Evolutionary conservation across 1,139 yeast genomes (phyloP).

Genomic region (Kodamaea anthophila): DNA sequence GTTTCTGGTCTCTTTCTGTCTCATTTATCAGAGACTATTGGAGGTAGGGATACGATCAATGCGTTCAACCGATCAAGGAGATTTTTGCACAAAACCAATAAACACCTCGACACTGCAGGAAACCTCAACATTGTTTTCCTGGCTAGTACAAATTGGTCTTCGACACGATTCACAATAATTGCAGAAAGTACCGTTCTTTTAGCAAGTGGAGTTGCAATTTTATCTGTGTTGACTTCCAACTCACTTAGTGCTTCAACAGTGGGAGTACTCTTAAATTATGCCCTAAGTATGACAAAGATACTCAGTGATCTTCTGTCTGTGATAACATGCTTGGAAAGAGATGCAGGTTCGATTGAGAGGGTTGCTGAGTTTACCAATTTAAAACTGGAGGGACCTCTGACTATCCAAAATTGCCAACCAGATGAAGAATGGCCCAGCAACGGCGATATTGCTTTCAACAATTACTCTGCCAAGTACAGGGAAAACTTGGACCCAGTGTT

Average conservation of each 20-base stretch:
- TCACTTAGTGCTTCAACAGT: constrained; percentile 26
- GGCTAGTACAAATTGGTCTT: constrained; percentile 33
- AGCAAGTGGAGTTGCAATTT: constrained; percentile 15
- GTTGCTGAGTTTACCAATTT: constrained; percentile 31
- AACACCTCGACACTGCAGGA: constrained; percentile 16
- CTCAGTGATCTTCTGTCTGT: constrained; percentile 27
- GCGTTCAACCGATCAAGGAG: constrained; percentile 28
- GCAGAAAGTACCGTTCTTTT: constrained; percentile 27
- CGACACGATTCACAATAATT: constrained; percentile 31
- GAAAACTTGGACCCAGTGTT: constrained; percentile 33
- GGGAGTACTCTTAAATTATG: constrained; percentile 34
- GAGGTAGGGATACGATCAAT: constrained; percentile 31
- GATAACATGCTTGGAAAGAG: constrained; percentile 32
- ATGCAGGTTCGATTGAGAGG: constrained; percentile 30
- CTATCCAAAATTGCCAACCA: constrained; percentile 22
- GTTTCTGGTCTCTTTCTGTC: constrained; percentile 23
- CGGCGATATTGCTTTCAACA: constrained; percentile 25
- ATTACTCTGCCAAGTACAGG: constrained; percentile 31
- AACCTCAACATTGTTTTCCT: constrained; percentile 18
- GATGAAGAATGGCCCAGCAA: constrained; percentile 24
- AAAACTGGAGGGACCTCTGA: constrained; percentile 25
- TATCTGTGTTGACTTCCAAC: constrained; percentile 4
- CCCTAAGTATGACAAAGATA: constrained; percentile 25
- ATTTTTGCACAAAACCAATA: constrained; percentile 18
- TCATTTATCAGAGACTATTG: constrained; percentile 21